Base-by-base conservation (phyloP, 2,329 filamentous ascomycete species). In the Aschersonia sp. region DNA sequence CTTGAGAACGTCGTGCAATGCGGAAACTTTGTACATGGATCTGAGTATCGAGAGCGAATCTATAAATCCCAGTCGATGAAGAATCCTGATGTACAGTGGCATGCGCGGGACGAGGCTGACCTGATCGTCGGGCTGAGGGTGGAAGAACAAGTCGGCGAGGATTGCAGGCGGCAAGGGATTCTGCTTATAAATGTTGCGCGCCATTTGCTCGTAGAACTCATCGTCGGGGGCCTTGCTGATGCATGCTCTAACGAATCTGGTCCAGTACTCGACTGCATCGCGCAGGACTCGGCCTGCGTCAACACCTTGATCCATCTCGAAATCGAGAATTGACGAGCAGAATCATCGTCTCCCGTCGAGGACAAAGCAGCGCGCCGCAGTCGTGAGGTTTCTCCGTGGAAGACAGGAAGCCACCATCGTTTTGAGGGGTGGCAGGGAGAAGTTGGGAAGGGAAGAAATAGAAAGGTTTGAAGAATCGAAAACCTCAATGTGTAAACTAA, bases 131-230 rank as follows among this genome's bases (percentile, higher is more conserved):
- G 66, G 62, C 42, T 69, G 68, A 3, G 79, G 79, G 30, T 70
- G 70, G 41, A 84, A 65, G 54, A 79, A 73, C 46, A 83, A 60
- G 53, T 80, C 71, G 63, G 78, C 75, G 52, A 82, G 63, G 49
- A 68, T 60, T 9, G 63, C 52, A 6, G 76, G 65, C 4, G 72
- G 66, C 8, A 83, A 62, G 1, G 74, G 75, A 52, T 76, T 63
- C 52, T 73, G 69, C 4, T 66, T 61, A 51, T 70, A 66, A 47
- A 80, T 64, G 42, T 78, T 56, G 1, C 62, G 64, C 29, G 72
- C 69, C 52, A 68, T 77, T 30, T 65, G 60, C 42, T 71, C 68
- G 59, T 83, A 83, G 49, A 64, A 64, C 39, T 73, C 69, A 32
- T 65, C 58, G 42, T 75, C 71, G 48, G 81, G 70, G 33, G 78